phyloP scores from a whole-genome alignment of 2,329 filamentous ascomycete species.

The Sporothrix luriei region DNA sequence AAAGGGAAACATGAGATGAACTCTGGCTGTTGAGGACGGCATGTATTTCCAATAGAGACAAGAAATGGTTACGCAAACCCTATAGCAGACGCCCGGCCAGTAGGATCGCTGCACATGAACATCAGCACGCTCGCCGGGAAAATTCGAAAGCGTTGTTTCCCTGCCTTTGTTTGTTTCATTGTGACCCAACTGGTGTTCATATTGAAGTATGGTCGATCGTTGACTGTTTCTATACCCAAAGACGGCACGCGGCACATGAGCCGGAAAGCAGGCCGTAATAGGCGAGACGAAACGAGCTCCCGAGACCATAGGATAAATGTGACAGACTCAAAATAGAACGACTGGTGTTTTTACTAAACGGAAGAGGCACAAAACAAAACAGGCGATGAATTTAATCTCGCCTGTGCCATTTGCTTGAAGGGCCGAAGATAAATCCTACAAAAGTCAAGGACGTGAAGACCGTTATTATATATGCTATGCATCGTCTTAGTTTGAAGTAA shows the following conservation, averaged over 20 bases:
- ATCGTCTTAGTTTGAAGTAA: no score
- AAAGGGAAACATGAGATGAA: slow-evolving; percentile 4
- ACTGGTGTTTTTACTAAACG: no score
- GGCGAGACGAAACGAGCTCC: slow-evolving; percentile 5
- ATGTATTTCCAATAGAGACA: background rate
- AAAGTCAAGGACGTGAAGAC: no score
- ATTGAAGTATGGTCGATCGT: background rate
- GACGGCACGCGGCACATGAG: slow-evolving; percentile 25
- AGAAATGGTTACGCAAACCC: slow-evolving; percentile 3
- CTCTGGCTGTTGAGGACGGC: background rate
- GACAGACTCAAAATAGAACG: background rate
- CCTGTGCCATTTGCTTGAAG: background rate
- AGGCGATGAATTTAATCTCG: no score
- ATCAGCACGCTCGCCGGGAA: background rate
- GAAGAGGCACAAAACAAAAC: no score
- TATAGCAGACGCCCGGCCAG: background rate
- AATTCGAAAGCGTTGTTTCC: background rate
- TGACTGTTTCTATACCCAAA: background rate
- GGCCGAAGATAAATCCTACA: no score
- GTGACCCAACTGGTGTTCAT: background rate
- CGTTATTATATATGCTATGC: no score
- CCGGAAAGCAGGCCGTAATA: slow-evolving; percentile 16
- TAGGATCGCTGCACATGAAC: background rate
- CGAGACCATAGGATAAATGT: background rate
- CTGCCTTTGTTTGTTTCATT: background rate